Evolutionary conservation across 2,329 filamentous ascomycete species (phyloP).

Genomic region (Neophaeococcomyces aloes): DNA sequence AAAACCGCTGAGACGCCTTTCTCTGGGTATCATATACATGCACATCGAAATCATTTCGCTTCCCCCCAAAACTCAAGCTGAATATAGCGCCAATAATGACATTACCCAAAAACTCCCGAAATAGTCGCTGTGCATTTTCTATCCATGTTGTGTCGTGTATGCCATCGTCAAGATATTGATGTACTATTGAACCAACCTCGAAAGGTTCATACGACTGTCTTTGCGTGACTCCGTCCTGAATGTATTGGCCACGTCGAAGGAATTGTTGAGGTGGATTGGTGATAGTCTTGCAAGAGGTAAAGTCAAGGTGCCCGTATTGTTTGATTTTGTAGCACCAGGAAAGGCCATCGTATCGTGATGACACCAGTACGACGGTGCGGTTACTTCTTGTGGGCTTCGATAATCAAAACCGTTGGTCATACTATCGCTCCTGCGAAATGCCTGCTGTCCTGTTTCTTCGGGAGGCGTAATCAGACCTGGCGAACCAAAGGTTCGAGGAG

Average conservation of each 20-base stretch:
- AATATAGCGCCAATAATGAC: too few relatives aligned
- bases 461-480: not conserved
- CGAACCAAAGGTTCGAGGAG: not conserved
- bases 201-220: conserved; percentile 8
- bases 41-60: too few relatives aligned
- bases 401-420: not conserved
- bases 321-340: too few relatives aligned
- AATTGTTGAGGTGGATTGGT: not conserved
- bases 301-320: not conserved
- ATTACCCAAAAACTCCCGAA: too few relatives aligned
- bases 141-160: too few relatives aligned
- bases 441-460: not conserved
- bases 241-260: not conserved
- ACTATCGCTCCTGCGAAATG: not conserved
- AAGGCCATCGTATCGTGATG: not conserved
- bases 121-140: too few relatives aligned
- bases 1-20: too few relatives aligned
- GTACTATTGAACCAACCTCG: conserved; percentile 5
- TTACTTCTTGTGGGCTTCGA: not conserved
- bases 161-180: too few relatives aligned
- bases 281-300: not conserved
- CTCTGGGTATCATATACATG: too few relatives aligned
- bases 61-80: too few relatives aligned
- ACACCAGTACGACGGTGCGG: not conserved
- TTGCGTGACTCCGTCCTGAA: not conserved